Percentiles rank a stretch among this genome's conserved stretches.
phyloP scores from a whole-genome alignment of 495 filamentous ascomycete genomes.

The Podospora didyma region DNA sequence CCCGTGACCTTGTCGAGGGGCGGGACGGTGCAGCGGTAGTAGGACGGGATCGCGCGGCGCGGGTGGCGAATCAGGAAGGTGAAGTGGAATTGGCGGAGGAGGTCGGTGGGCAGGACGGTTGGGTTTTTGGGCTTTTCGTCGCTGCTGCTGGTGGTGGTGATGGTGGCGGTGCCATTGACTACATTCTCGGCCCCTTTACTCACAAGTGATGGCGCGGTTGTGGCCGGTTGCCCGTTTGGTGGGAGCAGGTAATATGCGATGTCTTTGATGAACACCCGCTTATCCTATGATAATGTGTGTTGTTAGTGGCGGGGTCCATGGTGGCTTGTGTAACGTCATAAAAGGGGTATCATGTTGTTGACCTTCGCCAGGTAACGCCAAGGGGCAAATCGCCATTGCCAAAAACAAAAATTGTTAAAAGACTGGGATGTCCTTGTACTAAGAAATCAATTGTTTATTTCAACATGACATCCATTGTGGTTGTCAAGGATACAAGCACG shows the following conservation, averaged over 20 bases:
- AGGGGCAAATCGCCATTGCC: no score
- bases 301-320: not conserved
- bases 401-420: no score
- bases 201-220: slow-evolving; percentile 69
- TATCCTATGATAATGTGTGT: slow-evolving; percentile 45
- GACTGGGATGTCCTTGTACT: no score
- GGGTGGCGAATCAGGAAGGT: slow-evolving; percentile 98
- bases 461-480: not conserved
- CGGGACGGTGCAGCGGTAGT: slow-evolving; percentile 93
- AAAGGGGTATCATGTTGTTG: not conserved
- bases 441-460: not conserved
- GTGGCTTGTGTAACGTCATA: not conserved
- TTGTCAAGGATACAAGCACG: not conserved
- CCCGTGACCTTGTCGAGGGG: slow-evolving; percentile 77
- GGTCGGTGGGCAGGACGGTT: slow-evolving; percentile 68
- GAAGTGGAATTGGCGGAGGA: slow-evolving; percentile 78
- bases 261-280: slow-evolving; percentile 96
- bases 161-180: slow-evolving; percentile 62
- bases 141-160: slow-evolving; percentile 23
- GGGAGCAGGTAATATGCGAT: slow-evolving; percentile 87
- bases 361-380: not conserved
- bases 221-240: slow-evolving; percentile 60
- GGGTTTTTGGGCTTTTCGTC: slow-evolving; percentile 41
- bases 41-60: slow-evolving; percentile 78
- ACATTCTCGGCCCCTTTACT: not conserved